phyloP scores from a whole-genome alignment of 345 rosid species.

The Corchorus capsularis region DNA sequence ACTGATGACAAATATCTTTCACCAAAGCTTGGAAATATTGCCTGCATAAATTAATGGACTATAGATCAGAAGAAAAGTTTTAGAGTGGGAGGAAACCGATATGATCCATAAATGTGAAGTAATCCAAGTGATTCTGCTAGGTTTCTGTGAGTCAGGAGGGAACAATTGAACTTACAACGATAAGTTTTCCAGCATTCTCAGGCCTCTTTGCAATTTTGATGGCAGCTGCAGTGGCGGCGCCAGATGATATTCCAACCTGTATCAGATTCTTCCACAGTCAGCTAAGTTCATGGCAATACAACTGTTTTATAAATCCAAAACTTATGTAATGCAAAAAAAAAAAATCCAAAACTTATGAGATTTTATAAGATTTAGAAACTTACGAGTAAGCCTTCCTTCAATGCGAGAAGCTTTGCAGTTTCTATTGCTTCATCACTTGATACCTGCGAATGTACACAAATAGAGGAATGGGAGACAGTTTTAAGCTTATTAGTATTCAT shows the following conservation, averaged over 20 bases:
- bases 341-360: too few species aligned
- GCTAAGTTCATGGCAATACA: background rate
- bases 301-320: too few species aligned
- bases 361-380: conserved; percentile 26
- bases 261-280: background rate
- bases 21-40: conserved; percentile 73
- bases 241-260: conserved; percentile 95
- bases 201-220: conserved; percentile 78
- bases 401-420: conserved; percentile 71
- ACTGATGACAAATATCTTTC: conserved; percentile 79
- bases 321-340: too few species aligned
- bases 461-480: background rate
- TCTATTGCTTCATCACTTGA: conserved; percentile 84
- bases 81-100: background rate
- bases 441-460: conserved; percentile 39
- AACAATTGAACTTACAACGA: conserved; percentile 57
- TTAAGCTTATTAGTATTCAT: background rate
- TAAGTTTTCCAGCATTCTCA: conserved; percentile 83
- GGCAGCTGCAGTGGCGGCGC: conserved; percentile 84
- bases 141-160: background rate
- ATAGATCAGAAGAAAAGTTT: background rate
- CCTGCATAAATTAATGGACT: conserved; percentile 49
- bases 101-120: background rate
- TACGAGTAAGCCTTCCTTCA: conserved; percentile 90
- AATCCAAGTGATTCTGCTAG: background rate